Evolutionary conservation across 805 yeast genomes (phyloP), one percentile per base, ranked within the genome.

Genomic region (Schizosaccharomyces octosporus): DNA sequence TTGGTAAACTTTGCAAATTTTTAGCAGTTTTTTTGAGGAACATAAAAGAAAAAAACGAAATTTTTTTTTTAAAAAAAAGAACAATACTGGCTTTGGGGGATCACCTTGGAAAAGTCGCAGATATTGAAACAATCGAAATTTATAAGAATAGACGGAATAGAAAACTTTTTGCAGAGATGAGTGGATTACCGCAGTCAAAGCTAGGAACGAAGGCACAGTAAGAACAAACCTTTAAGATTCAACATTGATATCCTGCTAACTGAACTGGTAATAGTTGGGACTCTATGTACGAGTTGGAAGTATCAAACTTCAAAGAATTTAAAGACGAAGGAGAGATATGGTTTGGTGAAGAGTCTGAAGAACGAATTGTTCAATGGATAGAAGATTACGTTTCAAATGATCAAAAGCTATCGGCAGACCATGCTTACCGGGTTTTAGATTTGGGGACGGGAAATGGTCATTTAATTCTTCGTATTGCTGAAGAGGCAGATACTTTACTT

Each of bases 381-480:
- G 72, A 76, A 19, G 80, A 80, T 3, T 77, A 82, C 65, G 29
- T 57, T 21, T 21, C 60, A 4, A 19, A 39, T 48, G n/a, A n/a
- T 27, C 13, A 17, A 7, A 21, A 48, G n/a, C 7, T 11, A 3
- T 17, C 21, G 13, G 17, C 31, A 21, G 6, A 55, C 78, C 3
- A 75, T 75, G 1, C 63, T 64, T 19, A 63, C 7, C 64, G 65
- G 0, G 75, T 89, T 60, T 72, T 85, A 24, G 98, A 90, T 71
- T 73, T 93, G 48, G 99, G 99, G 0, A 89, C 98, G 0, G 99
- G 98, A 0, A 93, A 93, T 71, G 98, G 98, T 0, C 96, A 87
- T 69, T 73, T 93, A 32, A 69, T 93, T 36, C 27, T 21, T 27
- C 57, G 57, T 29, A 85, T 90, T 66, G 79, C 83, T 62, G 69